Conservation (phyloP, 352 stramenopile genomes). For the Phytophthora ohioensis region DNA sequence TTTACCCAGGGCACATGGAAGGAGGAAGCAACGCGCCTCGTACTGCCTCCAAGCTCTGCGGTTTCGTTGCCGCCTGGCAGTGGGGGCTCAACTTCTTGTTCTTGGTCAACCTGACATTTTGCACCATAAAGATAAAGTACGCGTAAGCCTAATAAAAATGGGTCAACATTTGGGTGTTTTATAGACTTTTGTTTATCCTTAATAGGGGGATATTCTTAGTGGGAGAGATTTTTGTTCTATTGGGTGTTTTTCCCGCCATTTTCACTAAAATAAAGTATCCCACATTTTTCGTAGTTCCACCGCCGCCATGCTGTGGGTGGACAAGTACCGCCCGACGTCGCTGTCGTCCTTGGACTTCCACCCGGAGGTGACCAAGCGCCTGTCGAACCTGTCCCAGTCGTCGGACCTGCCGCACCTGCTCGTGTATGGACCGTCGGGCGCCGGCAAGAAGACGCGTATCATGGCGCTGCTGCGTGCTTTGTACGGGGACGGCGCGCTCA, state of each 20-base stretch:
- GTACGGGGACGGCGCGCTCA: constrained; percentile 95
- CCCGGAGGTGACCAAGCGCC: constrained; percentile 92
- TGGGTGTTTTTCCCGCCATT: constrained; percentile 10
- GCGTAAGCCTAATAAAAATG: no score
- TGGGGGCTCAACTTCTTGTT: no score
- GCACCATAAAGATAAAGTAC: no score
- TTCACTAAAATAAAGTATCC: no score
- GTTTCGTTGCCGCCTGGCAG: no score
- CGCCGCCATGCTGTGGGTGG: constrained; percentile 95
- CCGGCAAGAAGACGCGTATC: constrained; percentile 99
- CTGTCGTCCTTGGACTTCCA: constrained; percentile 96
- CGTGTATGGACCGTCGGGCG: constrained; percentile 98
- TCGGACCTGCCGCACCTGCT: constrained; percentile 96
- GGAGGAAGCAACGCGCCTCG: no score
- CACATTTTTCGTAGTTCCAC: background rate
- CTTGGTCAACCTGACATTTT: no score
- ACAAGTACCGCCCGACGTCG: constrained; percentile 97
- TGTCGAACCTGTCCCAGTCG: constrained; percentile 77
- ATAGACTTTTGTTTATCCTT: no score
- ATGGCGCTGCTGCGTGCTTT: constrained; percentile 95
- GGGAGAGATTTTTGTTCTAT: background rate
- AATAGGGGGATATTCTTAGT: no score
- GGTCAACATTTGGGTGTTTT: no score
- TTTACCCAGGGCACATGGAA: no score
- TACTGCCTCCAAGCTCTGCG: no score